These are phyloP conservation scores for Scytalidium lignicola DNA, from an alignment of 2,329 filamentous ascomycete species.

Conservation along the genomic window DNA sequence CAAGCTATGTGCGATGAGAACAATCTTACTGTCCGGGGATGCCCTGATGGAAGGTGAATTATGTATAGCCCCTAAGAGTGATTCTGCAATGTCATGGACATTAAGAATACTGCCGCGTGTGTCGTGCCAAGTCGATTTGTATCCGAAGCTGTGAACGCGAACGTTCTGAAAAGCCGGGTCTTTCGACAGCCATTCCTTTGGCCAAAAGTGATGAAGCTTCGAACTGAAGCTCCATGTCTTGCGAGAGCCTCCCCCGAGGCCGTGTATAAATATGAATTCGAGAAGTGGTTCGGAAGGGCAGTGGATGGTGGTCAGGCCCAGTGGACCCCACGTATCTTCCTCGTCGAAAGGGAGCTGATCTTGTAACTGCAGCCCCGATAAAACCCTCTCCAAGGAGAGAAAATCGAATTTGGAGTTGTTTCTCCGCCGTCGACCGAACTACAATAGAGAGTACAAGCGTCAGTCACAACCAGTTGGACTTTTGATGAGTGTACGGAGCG, in stretches of 20 bases:
- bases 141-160: slow-evolving; percentile 32
- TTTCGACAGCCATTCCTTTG: slow-evolving; percentile 28
- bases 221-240: slow-evolving; percentile 30
- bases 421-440: no score
- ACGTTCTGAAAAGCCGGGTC: slow-evolving; percentile 28
- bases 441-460: no score
- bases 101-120: slow-evolving; percentile 16
- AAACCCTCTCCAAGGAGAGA: no score
- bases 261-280: slow-evolving; percentile 34
- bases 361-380: no score
- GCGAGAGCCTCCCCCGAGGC: slow-evolving; percentile 31
- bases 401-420: no score
- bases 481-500: no score
- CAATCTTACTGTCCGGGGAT: slow-evolving; percentile 21
- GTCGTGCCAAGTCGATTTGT: slow-evolving; percentile 27
- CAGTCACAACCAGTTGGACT: no score
- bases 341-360: no score
- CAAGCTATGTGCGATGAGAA: slow-evolving; percentile 30
- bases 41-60: slow-evolving; percentile 17
- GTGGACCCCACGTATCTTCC: background rate
- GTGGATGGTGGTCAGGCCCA: background rate
- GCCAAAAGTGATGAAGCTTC: slow-evolving; percentile 29
- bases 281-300: slow-evolving; percentile 16
- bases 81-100: slow-evolving; percentile 29
- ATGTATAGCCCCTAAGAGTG: slow-evolving; percentile 23